Conservation (phyloP, 257 asterid species). For the Lycium ferocissimum region DNA sequence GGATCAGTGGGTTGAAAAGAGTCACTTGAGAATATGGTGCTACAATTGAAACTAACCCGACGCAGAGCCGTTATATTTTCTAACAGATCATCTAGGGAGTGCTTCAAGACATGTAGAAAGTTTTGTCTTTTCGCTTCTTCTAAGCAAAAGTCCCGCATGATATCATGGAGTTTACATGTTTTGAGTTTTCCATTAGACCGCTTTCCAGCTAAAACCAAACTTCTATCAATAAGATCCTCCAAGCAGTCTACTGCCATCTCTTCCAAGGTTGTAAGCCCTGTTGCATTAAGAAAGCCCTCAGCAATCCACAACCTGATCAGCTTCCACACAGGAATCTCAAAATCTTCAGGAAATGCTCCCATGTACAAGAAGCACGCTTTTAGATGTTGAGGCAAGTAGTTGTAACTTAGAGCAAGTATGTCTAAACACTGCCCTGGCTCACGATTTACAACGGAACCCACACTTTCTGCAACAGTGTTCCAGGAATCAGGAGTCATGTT, state of each 20-base stretch:
- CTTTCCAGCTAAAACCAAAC: slow-evolving; percentile 41
- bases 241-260: slow-evolving; percentile 44
- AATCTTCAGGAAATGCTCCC: slow-evolving; percentile 49
- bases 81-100: slow-evolving; percentile 22
- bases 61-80: slow-evolving; percentile 27
- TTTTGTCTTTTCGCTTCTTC: slow-evolving; percentile 46
- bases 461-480: slow-evolving; percentile 36
- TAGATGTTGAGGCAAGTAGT: slow-evolving; percentile 45
- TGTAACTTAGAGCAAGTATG: slow-evolving; percentile 37
- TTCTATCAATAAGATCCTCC: slow-evolving; percentile 46
- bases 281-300: slow-evolving; percentile 42
- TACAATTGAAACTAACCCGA: background rate
- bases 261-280: slow-evolving; percentile 14
- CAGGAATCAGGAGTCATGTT: slow-evolving; percentile 37
- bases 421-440: slow-evolving; percentile 30
- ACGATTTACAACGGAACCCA: slow-evolving; percentile 33
- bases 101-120: slow-evolving; percentile 40
- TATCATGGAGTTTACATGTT: slow-evolving; percentile 47
- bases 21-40: slow-evolving; percentile 21
- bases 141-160: slow-evolving; percentile 45
- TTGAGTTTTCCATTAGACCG: slow-evolving; percentile 38
- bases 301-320: slow-evolving; percentile 45
- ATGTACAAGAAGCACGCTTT: slow-evolving; percentile 48
- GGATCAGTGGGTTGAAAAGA: slow-evolving; percentile 30
- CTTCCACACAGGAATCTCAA: slow-evolving; percentile 40